Evolutionary conservation across 345 rosid species (phyloP).

Genomic region (Acer saccharum): DNA sequence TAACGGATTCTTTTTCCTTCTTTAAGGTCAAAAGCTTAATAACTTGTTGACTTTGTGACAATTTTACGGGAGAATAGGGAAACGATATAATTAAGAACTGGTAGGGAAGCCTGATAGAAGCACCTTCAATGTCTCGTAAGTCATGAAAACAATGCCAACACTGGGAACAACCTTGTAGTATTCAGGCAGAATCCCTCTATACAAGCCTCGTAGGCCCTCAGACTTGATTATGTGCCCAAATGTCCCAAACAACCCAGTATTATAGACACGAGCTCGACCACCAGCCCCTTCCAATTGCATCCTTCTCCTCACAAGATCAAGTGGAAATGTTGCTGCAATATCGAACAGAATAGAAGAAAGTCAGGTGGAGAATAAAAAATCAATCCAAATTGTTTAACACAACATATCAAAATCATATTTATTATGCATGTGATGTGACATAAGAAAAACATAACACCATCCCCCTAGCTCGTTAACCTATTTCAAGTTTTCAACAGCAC

Average conservation of each 20-base stretch:
- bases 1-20: constrained; percentile 1
- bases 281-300: constrained; percentile 97
- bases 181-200: constrained; percentile 94
- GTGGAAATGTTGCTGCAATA: constrained; percentile 79
- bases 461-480: background rate
- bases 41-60: background rate
- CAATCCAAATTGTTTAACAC: background rate
- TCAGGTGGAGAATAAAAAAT: constrained; percentile 12
- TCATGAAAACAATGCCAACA: constrained; percentile 91
- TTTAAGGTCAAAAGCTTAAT: constrained; percentile 4
- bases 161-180: constrained; percentile 96
- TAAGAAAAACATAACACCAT: constrained; percentile 4
- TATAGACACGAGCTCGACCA: constrained; percentile 84
- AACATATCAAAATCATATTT: background rate
- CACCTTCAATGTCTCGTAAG: constrained; percentile 69
- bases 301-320: constrained; percentile 95
- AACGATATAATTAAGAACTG: constrained; percentile 17
- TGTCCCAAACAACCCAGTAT: constrained; percentile 68
- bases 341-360: background rate
- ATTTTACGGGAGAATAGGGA: background rate
- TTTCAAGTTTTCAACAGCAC: background rate
- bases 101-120: constrained; percentile 49
- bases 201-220: constrained; percentile 84
- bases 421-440: background rate
- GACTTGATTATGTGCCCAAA: constrained; percentile 71